Percentiles rank a stretch among this genome's conserved stretches.
These are phyloP conservation scores for Cornus controversa DNA, from an alignment of 148 eudicot genomes.

Conservation along the genomic window DNA sequence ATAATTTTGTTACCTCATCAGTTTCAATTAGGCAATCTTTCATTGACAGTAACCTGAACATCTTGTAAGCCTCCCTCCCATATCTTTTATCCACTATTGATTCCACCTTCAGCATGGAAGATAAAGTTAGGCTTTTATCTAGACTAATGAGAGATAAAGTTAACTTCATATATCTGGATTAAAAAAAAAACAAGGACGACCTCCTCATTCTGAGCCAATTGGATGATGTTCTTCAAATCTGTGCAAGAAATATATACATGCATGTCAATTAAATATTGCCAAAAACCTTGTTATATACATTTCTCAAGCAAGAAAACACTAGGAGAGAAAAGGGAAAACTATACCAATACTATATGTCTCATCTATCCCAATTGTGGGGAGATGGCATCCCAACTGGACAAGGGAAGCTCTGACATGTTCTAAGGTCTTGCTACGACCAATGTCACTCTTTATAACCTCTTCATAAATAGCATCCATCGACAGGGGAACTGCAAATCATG, in stretches of 20 bases:
- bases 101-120: conserved; percentile 56
- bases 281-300: not conserved
- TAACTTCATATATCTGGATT: not conserved
- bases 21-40: conserved; percentile 57
- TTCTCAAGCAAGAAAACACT: not conserved
- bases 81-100: conserved; percentile 77
- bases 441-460: conserved; percentile 70
- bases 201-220: conserved; percentile 72
- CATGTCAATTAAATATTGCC: conserved; percentile 3
- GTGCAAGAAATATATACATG: conserved; percentile 25
- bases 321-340: not conserved
- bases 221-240: conserved; percentile 69
- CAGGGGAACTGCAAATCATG: conserved; percentile 56
- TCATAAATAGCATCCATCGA: conserved; percentile 60
- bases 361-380: conserved; percentile 38
- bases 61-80: conserved; percentile 74
- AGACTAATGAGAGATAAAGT: not conserved
- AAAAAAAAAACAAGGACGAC: conserved; percentile 38
- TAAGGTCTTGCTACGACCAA: conserved; percentile 64
- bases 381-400: conserved; percentile 62
- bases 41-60: conserved; percentile 64
- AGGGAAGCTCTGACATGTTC: conserved; percentile 70
- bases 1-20: conserved; percentile 51
- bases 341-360: conserved; percentile 65
- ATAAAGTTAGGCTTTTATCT: conserved; percentile 14